Conservation (phyloP, 2,329 filamentous ascomycete species). For the Aspergillus nomiae region DNA sequence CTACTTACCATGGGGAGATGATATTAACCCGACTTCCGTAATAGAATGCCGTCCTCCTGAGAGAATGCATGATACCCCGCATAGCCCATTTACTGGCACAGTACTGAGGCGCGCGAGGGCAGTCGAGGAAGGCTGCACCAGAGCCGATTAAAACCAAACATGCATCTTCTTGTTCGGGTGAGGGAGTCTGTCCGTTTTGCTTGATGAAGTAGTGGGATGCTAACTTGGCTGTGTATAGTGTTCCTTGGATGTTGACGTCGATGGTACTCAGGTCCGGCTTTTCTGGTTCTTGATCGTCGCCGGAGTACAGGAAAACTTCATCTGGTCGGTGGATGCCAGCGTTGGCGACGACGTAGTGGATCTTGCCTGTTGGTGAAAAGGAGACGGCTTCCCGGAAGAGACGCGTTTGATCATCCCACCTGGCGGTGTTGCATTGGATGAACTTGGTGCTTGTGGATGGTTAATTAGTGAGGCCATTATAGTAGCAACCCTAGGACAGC, state of each 20-base stretch:
- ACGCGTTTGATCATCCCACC: conserved; percentile 34
- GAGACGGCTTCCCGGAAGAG: conserved; percentile 30
- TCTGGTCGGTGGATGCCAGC: conserved; percentile 34
- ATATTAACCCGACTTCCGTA: conserved; percentile 40
- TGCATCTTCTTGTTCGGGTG: conserved; percentile 26
- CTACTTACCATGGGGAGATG: conserved; percentile 34
- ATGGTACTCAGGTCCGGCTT: conserved; percentile 39
- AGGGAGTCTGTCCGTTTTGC: conserved; percentile 27
- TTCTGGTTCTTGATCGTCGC: conserved; percentile 23
- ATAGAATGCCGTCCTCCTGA: conserved; percentile 34
- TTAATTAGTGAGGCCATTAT: not conserved
- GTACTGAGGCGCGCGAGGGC: conserved; percentile 37
- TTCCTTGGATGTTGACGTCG: conserved; percentile 45
- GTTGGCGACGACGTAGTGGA: conserved; percentile 37
- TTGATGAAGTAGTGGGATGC: conserved; percentile 44
- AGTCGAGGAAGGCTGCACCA: conserved; percentile 37
- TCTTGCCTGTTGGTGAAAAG: conserved; percentile 28
- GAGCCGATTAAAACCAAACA: conserved; percentile 38
- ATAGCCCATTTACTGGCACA: conserved; percentile 40
- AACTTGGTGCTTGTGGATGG: conserved; percentile 23
- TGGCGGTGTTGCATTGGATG: conserved; percentile 31
- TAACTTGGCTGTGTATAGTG: conserved; percentile 51
- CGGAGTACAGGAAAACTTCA: conserved; percentile 27
- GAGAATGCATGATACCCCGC: conserved; percentile 41
- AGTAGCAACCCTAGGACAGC: conserved; percentile 6